Evolutionary conservation across 306 rosid genomes (phyloP), one percentile per base, ranked within the genome.

Genomic region (Pterocarpus santalinus): DNA sequence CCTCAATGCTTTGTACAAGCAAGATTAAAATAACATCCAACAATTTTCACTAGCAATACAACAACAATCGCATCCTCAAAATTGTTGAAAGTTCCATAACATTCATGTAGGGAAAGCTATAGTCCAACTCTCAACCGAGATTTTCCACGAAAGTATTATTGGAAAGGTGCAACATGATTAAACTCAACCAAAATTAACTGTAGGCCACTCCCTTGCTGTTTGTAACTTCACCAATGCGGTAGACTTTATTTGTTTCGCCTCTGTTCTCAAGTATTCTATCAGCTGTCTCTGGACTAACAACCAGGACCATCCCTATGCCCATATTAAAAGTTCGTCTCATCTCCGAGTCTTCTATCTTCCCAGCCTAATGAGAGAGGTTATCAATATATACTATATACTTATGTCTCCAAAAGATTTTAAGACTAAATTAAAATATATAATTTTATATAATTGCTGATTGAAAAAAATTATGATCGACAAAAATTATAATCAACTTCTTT

Each of bases 291-390:
- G 80, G 82, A 83, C 85, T 94, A 82, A 90, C 97, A 14, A 94
- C 92, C 62, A 94, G 83, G 81, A 94, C 93, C 98, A 94, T 94
- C 83, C 97, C 98, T 46, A 92, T 86, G n/a, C 98, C 98, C 94
- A 92, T 92, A 84, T 92, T 92, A 65, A 92, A 92, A 0, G 98
- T 92, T 41, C 98, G 86, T 74, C 88, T 87, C 97, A 94, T 94
- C 85, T 94, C 96, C 8, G 68, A 85, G 60, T 88, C 93, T 67
- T 92, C 91, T 8, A 90, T 87, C 53, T 85, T 84, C 72, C 98
- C 98, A 2, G 90, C 97, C 98, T 94, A 65, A 80, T 9, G 12
- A 22, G 28, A 22, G 28, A 88, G 49, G 44, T 61, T 41, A 62
- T 77, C 69, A 64, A 64, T 72, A 60, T 15, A 77, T 41, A 72